These are phyloP conservation scores for Melastoma candidum DNA, from an alignment of 441 rosid species.

Conservation along the genomic window DNA sequence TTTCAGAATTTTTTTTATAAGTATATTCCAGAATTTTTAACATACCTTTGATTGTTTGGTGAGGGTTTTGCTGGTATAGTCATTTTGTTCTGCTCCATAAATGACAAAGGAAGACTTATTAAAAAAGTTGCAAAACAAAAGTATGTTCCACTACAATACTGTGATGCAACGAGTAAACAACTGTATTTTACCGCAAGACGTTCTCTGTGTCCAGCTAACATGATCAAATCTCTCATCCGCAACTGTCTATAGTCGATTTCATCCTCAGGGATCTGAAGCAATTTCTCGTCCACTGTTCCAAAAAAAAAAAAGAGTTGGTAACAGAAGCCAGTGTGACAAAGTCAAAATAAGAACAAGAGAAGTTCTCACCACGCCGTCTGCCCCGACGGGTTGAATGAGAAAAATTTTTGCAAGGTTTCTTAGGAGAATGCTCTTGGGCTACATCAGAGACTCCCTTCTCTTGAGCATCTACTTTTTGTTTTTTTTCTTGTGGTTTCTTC, in stretches of 20 bases:
- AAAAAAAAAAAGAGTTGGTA: conserved; percentile 8
- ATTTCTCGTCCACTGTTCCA: conserved; percentile 44
- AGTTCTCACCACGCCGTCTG: conserved; percentile 40
- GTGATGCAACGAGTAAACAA: background rate
- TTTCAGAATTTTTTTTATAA: background rate
- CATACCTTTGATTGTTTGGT: conserved; percentile 43
- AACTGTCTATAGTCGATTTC: conserved; percentile 45
- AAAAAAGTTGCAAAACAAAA: conserved; percentile 1
- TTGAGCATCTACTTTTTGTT: conserved; percentile 21
- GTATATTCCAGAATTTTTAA: background rate
- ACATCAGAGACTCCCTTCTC: conserved; percentile 35
- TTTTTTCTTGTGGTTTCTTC: conserved; percentile 25
- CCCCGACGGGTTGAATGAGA: conserved; percentile 65
- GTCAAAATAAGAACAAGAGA: conserved; percentile 6
- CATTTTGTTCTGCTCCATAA: conserved; percentile 47
- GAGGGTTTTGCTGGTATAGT: conserved; percentile 29
- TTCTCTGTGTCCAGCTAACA: conserved; percentile 61
- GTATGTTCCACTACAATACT: background rate
- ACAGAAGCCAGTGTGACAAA: conserved; percentile 4
- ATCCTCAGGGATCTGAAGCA: conserved; percentile 73
- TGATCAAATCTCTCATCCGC: conserved; percentile 64
- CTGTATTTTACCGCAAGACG: conserved; percentile 33
- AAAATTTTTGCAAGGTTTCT: conserved; percentile 51
- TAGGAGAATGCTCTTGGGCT: conserved; percentile 25
- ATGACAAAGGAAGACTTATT: conserved; percentile 1